Evolutionary conservation across 768 basidiomycete species (phyloP), one percentile per base, ranked within the genome.

Genomic region (Symmetrospora coprosmae): DNA sequence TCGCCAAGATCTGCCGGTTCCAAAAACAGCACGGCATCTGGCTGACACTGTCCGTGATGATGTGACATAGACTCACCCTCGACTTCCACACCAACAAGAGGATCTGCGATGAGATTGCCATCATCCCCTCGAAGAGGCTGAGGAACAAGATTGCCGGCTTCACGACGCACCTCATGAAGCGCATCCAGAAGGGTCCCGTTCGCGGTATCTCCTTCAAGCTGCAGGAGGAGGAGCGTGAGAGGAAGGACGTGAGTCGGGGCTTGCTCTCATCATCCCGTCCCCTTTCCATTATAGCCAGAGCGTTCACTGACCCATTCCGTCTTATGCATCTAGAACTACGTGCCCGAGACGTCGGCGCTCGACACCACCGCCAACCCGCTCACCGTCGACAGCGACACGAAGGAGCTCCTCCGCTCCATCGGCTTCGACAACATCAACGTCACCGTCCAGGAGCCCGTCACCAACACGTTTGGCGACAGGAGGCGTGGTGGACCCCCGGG

Each of bases 171-270:
- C 79, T 99, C 75, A 99, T 99, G 94, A 96, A 90, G 81, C 90
- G 94, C 72, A 99, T 99, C 71, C 89, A 94, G 76, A 83, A 83
- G 62, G 94, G 94, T 2, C 94, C 94, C 70, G 94, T 99, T 66
- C 88, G 90, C 66, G 94, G 94, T 70, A 99, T 99, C 74, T 97
- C 94, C 59, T 99, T 97, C 88, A 94, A 96, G 77, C 85, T 99
- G 69, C 94, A 99, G 75, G 94, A 97, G 73, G 94, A 99, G 76
- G 94, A 99, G 78, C 82, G 94, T 64, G 94, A 99, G 77, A 78
- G 92, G 71, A 97, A 97, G 81, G 94, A 99, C 74, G 55, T 58
- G 91, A 96, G 80, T 96, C 87, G 64, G 58, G 67, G 63, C 33
- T 17, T 14, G 0, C 28, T 41, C 8, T 31, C 37, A 0, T 28